phyloP scores from a whole-genome alignment of 164 flowering plant species.

The Macadamia tetraphylla region DNA sequence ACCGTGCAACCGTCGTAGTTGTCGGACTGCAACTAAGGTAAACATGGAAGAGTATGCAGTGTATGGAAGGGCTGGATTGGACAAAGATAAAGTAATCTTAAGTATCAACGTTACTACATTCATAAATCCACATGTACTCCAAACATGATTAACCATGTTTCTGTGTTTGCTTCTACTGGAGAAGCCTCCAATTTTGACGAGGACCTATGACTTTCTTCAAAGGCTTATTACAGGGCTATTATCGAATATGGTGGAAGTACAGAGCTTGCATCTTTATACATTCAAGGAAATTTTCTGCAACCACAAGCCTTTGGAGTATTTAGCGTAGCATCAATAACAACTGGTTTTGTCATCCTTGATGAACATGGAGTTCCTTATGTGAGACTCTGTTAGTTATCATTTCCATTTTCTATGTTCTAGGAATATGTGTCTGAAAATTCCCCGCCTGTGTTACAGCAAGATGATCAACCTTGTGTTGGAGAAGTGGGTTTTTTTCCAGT shows the following conservation, averaged over 20 bases:
- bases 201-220: conserved; percentile 93
- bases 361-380: conserved; percentile 78
- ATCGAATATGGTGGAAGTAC: conserved; percentile 94
- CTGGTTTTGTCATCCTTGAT: conserved; percentile 75
- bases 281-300: conserved; percentile 61
- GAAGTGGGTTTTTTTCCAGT: conserved; percentile 79
- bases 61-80: conserved; percentile 92
- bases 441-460: conserved; percentile 50
- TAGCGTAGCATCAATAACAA: conserved; percentile 65
- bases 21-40: too few species aligned
- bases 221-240: conserved; percentile 65
- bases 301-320: conserved; percentile 94
- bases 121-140: not conserved
- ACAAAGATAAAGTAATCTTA: conserved; percentile 59
- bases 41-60: conserved; percentile 68
- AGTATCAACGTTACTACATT: too few species aligned
- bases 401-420: conserved; percentile 2
- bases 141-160: not conserved
- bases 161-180: conserved; percentile 62
- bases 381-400: conserved; percentile 25
- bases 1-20: too few species aligned
- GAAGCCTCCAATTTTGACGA: conserved; percentile 90
- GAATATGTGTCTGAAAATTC: not conserved
- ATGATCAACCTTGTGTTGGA: conserved; percentile 75
- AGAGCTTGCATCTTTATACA: conserved; percentile 72